Base-by-base conservation (phyloP, 345 rosid genomes). In the Dipteronia dyeriana region DNA sequence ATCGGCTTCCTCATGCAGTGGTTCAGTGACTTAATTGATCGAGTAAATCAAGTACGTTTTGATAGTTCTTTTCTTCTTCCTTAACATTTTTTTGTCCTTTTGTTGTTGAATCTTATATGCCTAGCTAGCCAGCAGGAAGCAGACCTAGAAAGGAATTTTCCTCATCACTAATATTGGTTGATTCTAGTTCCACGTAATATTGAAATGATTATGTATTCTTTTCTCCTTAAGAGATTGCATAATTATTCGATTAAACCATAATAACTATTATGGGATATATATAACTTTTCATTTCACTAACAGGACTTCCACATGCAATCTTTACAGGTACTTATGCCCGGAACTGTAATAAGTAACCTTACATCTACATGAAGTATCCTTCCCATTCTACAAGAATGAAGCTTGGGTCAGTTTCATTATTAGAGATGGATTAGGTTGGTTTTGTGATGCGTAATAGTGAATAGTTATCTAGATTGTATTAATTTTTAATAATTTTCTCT, bases 1-100 rank as follows among this genome's bases (percentile, higher is more conserved):
- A 92, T 75, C 90, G 94, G 73, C 78, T 84, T 43, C 82, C 81
- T 70, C 75, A 87, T 3, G 41, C 41, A 4, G 41, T 38, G 41
- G 82, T n/a, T n/a, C n/a, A n/a, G n/a, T 51, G 67, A 80, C 85
- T 82, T 80, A 82, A 88, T 68, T 34, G 41, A 65, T 73, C 43
- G 39, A 86, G 90, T 85, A 79, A 82, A 84, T 29, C 82, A 41
- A 8, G 76, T 73, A 61, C 9, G 57, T 61, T 12, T 54, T 4
- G 29, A 19, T n/a, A 53, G 25, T 57, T 20, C 26, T 26, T 26
- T 26, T 26, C 9, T 64, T 61, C 34, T 17, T 41, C 56, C n/a
- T 26, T 64, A 34, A 16, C 38, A n/a, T 43, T 9, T 38, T 47
- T 57, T 45, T 20, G 23, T 25, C 19, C 54, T 31, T 53, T 54